A percentile compares a stretch with the other conserved stretches of the same genome.
These are phyloP conservation scores for Brassica balearica DNA, from an alignment of 441 rosid genomes.

Conservation along the genomic window DNA sequence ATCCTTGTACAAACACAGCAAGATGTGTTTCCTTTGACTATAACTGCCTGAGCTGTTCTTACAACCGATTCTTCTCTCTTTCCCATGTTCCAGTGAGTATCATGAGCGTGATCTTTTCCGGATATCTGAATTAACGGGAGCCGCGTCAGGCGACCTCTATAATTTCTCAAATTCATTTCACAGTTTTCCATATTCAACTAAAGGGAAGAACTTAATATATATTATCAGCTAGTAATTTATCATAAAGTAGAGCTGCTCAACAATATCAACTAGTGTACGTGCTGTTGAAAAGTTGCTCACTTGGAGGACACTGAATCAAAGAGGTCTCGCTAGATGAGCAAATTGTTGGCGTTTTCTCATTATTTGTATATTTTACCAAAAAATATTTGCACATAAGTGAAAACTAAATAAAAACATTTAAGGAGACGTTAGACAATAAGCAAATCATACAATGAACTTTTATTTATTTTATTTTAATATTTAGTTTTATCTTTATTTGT, in stretches of 20 bases:
- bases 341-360: background rate
- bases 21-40: background rate
- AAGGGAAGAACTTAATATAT: background rate
- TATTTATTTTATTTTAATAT: background rate
- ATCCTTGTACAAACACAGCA: background rate
- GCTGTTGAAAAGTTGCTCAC: too few relatives aligned
- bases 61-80: background rate
- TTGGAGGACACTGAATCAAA: too few relatives aligned
- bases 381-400: background rate
- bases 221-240: background rate
- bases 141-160: background rate
- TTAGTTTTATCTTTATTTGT: background rate
- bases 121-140: background rate
- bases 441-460: background rate
- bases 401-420: background rate
- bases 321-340: too few relatives aligned
- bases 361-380: background rate
- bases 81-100: background rate
- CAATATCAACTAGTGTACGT: background rate
- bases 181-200: background rate
- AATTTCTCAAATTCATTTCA: background rate
- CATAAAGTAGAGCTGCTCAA: background rate
- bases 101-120: slow-evolving; percentile 3
- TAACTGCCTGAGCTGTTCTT: slow-evolving; percentile 2
- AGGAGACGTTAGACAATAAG: background rate